Evolutionary conservation across 2,329 filamentous ascomycete genomes (phyloP), one percentile per base, ranked within the genome.

Genomic region (Colletotrichum ledebouriae): DNA sequence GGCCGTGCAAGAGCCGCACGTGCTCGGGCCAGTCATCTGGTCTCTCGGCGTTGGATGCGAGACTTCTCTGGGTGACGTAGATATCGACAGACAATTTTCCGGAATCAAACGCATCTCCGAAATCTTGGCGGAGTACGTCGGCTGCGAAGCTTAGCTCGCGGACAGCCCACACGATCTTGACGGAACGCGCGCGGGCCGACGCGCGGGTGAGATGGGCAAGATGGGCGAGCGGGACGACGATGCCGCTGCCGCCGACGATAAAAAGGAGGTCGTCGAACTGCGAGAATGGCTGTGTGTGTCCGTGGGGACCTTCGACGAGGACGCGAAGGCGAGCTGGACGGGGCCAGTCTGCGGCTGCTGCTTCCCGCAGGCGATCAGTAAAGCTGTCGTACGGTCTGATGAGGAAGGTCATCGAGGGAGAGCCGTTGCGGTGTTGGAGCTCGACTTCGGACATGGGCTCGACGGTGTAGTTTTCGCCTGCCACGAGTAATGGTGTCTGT

Each of bases 311-410:
- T 13, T 85, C 83, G 6, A 84, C 76, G 0, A 84, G 72, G 0
- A 85, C 74, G 0, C 77, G 76, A 1, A 82, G 56, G 0, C 73
- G 70, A 0, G 74, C 72, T 0, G 76, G 72, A 3, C 63, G 70
- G 0, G 76, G 74, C 66, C 74, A 74, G 1, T 63, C 39, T 0
- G 69, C 59, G 1, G 73, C 72, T 0, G 79, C 79, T 4, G 73
- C 60, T 4, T 79, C 72, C 34, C 76, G 72, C 0, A 84, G 76
- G 2, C 82, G 75, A 0, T 73, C 71, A 0, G 82, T 84, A 72
- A 84, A 84, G 50, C 81, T 76, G 49, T 82, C 78, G 67, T 84
- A 84, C 0, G 82, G 82, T 0, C 82, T 74, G 49, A 84, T 80
- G n/a, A 84, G 73, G 46, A 84, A 84, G 0, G 77, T 77, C 76